phyloP scores from a whole-genome alignment of 108 stramenopile species.

The Nannochloropsis oceanica region DNA sequence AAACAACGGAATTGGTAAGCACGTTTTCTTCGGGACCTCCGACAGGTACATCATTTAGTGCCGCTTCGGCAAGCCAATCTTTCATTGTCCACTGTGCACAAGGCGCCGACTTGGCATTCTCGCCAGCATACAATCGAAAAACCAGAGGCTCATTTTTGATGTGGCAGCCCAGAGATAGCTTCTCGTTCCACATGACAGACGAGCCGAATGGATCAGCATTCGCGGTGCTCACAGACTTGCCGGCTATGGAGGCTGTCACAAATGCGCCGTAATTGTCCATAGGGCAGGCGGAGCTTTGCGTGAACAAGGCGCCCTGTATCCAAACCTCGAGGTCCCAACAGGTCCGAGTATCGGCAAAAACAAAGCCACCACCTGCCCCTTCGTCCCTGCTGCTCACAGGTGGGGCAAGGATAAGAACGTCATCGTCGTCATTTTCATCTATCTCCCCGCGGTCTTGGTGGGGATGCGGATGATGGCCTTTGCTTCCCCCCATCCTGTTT shows the following conservation, averaged over 20 bases:
- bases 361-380: not conserved
- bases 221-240: not conserved
- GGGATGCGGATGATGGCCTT: not conserved
- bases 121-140: not conserved
- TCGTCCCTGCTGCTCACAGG: no score
- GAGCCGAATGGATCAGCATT: not conserved
- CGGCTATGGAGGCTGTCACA: not conserved
- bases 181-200: not conserved
- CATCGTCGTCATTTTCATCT: not conserved
- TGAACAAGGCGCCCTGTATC: not conserved
- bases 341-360: not conserved
- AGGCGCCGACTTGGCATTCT: not conserved
- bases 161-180: not conserved
- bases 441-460: not conserved
- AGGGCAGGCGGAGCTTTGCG: not conserved
- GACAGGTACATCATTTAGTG: not conserved
- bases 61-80: not conserved
- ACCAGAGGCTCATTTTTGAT: not conserved
- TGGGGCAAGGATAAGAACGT: not conserved
- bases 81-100: not conserved
- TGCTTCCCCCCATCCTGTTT: not conserved
- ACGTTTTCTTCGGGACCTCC: not conserved
- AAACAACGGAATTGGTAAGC: not conserved
- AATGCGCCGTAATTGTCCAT: not conserved
- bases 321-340: not conserved